Evolutionary conservation across 2,329 filamentous ascomycete species (phyloP).

Genomic region (Xylariaceae sp.): DNA sequence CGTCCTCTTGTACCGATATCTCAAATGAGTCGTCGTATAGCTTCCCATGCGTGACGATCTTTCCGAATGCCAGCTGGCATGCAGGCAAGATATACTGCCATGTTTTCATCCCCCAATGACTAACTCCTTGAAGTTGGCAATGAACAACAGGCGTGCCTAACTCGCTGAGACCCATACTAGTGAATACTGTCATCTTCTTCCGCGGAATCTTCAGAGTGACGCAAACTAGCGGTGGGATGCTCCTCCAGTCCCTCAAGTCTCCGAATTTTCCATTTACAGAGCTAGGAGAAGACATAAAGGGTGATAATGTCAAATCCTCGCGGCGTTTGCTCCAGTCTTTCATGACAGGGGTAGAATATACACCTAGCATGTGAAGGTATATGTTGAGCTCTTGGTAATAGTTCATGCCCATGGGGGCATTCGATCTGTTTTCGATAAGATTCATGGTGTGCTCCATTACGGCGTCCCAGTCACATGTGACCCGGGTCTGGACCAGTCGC

Average conservation of each 20-base stretch:
- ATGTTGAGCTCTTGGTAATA: constrained; percentile 33
- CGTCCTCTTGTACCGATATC: constrained; percentile 33
- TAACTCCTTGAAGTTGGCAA: constrained; percentile 1
- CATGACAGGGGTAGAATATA: constrained; percentile 22
- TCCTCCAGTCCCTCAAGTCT: constrained; percentile 12
- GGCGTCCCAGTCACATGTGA: constrained; percentile 31
- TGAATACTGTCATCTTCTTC: constrained; percentile 6
- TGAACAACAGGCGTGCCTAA: constrained; percentile 9
- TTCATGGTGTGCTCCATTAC: constrained; percentile 27
- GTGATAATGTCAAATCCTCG: background rate
- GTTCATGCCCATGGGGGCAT: constrained; percentile 24
- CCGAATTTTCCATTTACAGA: background rate
- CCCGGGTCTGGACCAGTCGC: constrained; percentile 13
- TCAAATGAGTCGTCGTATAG: constrained; percentile 28
- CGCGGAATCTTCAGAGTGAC: constrained; percentile 18
- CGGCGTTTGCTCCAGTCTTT: background rate
- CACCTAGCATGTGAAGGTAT: constrained; percentile 33
- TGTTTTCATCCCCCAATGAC: too few relatives aligned
- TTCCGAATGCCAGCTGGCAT: constrained; percentile 41
- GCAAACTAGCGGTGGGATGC: constrained; percentile 16
- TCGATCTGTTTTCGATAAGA: constrained; percentile 29
- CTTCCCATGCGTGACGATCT: constrained; percentile 23
- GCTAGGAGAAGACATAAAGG: background rate
- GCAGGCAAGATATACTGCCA: constrained; percentile 29
- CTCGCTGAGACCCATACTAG: background rate